Evolutionary conservation across 306 rosid species (phyloP).

Genomic region (Inga leiocalycina): DNA sequence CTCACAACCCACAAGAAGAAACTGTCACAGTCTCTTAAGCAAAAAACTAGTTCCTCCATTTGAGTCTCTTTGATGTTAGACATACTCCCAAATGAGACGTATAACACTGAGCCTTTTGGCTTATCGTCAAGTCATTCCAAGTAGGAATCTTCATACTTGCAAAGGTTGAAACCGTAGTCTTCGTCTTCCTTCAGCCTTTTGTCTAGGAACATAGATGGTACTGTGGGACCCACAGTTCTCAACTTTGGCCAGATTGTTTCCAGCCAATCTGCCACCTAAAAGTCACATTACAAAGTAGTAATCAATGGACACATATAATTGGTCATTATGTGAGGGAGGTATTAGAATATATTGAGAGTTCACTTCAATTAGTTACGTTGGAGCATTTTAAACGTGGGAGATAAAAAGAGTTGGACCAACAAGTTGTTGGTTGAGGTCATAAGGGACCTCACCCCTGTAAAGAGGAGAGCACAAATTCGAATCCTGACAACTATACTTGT

Average conservation of each 20-base stretch:
- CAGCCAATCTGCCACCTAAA: conserved; percentile 4
- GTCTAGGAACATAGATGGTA: not conserved
- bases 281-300: not conserved
- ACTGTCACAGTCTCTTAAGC: not conserved
- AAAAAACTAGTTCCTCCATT: conserved; percentile 4
- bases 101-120: not conserved
- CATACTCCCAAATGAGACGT: not conserved
- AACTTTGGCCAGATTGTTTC: not conserved
- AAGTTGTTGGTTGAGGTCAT: too few relatives aligned
- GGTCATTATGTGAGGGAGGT: too few relatives aligned
- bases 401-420: too few relatives aligned
- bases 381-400: too few relatives aligned
- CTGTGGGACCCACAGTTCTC: not conserved
- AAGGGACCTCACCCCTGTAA: too few relatives aligned
- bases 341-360: too few relatives aligned
- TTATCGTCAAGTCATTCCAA: not conserved
- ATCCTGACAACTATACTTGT: too few relatives aligned
- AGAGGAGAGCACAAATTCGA: too few relatives aligned
- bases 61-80: not conserved
- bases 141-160: not conserved
- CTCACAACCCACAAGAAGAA: not conserved
- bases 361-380: too few relatives aligned
- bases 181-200: not conserved
- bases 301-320: too few relatives aligned
- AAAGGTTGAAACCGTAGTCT: not conserved